Conservation (phyloP, 208 protist species). For the Acanthamoeba castellanii region DNA sequence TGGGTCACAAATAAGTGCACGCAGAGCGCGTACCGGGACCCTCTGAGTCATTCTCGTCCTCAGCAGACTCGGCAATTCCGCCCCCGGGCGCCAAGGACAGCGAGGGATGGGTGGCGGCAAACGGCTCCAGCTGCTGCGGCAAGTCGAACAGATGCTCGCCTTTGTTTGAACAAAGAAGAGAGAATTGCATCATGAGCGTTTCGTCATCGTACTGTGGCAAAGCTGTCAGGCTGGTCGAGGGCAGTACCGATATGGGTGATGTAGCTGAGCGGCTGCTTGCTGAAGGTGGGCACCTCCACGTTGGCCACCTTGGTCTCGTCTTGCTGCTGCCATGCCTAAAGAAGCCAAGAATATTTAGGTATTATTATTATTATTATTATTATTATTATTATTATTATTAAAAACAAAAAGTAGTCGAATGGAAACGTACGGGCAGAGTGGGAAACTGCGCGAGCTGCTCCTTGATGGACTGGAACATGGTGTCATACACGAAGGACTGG, state of each 20-base stretch:
- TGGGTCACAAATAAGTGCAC: background rate
- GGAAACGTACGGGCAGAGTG: background rate
- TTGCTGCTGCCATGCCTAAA: conserved; percentile 10
- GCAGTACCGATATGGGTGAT: conserved; percentile 44
- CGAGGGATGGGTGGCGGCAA: conserved; percentile 54
- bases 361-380: no score
- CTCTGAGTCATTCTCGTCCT: conserved; percentile 4
- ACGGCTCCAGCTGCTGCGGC: conserved; percentile 63
- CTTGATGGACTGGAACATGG: conserved; percentile 66
- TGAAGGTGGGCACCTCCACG: conserved; percentile 55
- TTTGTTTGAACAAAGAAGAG: background rate
- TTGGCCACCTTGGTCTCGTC: conserved; percentile 33
- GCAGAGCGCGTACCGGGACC: background rate
- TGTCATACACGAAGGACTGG: conserved; percentile 53
- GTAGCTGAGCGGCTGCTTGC: conserved; percentile 42
- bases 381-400: no score
- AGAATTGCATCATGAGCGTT: no score
- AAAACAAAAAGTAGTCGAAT: background rate
- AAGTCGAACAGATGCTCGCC: conserved; percentile 68
- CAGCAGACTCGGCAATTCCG: background rate
- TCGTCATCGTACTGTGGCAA: background rate
- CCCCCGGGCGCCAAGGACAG: background rate
- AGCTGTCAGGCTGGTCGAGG: background rate
- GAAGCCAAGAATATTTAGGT: background rate
- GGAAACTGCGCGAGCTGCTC: conserved; percentile 26